Percentiles rank a stretch among this genome's conserved stretches.
Conservation (phyloP, 2,329 filamentous ascomycete species). For the Aspergillus phoenicis region DNA sequence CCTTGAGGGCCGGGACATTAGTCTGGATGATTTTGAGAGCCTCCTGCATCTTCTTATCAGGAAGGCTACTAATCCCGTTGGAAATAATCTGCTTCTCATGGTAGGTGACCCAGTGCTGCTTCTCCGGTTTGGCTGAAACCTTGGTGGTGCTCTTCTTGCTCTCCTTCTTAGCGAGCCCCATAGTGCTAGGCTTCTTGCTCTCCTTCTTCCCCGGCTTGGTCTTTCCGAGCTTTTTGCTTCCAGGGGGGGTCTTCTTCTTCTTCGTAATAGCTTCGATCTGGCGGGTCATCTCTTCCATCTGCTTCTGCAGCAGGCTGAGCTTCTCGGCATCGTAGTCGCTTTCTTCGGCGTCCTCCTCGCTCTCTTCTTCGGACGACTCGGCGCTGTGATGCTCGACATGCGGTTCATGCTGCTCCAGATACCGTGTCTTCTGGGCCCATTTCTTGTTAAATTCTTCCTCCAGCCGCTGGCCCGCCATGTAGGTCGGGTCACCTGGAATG, state of each 20-base stretch:
- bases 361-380: conserved; percentile 68
- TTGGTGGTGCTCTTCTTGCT: conserved; percentile 43
- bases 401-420: conserved; percentile 74
- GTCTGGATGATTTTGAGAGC: conserved; percentile 89
- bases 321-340: conserved; percentile 66
- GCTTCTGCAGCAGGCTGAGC: conserved; percentile 67
- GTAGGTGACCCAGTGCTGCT: conserved; percentile 68
- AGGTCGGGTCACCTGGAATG: conserved; percentile 72
- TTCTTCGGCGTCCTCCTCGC: conserved; percentile 71
- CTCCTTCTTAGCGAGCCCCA: conserved; percentile 54
- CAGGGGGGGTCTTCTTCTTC: conserved; percentile 61
- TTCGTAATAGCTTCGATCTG: conserved; percentile 61
- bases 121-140: conserved; percentile 49
- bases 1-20: conserved; percentile 73
- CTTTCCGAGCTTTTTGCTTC: conserved; percentile 52
- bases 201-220: conserved; percentile 33
- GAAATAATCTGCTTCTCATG: conserved; percentile 92
- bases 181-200: conserved; percentile 36
- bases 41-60: conserved; percentile 73
- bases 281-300: conserved; percentile 74
- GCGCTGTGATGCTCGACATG: conserved; percentile 66
- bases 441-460: conserved; percentile 74
- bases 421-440: conserved; percentile 78
- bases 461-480: conserved; percentile 69
- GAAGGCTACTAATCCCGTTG: conserved; percentile 77